These are phyloP conservation scores for Penicillium chermesinum DNA, from an alignment of 495 filamentous ascomycete genomes.

Conservation along the genomic window DNA sequence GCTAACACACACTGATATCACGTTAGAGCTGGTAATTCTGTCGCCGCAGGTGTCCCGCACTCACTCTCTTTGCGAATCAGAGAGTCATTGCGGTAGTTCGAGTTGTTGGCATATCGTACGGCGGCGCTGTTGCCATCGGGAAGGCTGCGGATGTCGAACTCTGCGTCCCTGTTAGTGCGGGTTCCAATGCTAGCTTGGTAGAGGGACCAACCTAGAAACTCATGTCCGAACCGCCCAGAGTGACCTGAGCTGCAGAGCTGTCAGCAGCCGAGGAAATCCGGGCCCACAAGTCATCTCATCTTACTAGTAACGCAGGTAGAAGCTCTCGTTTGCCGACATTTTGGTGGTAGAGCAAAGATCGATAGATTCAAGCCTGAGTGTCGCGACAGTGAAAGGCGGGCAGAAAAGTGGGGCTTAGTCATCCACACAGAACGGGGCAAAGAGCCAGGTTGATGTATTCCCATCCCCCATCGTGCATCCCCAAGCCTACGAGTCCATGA, in stretches of 20 bases:
- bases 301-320: slow-evolving; percentile 98
- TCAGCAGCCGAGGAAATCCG: slow-evolving; percentile 48
- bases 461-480: slow-evolving; percentile 25
- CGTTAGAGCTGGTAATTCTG: background rate
- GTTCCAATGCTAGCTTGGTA: background rate
- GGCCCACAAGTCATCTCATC: slow-evolving; percentile 24
- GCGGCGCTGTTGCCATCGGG: slow-evolving; percentile 93
- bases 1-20: slow-evolving; percentile 82
- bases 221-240: slow-evolving; percentile 95
- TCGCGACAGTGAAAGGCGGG: slow-evolving; percentile 7
- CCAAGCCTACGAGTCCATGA: slow-evolving; percentile 34
- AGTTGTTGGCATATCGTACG: slow-evolving; percentile 98
- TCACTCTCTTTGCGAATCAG: slow-evolving; percentile 98
- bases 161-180: slow-evolving; percentile 47
- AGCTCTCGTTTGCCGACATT: slow-evolving; percentile 67
- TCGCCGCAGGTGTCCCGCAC: slow-evolving; percentile 22
- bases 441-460: slow-evolving; percentile 39
- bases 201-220: slow-evolving; percentile 75
- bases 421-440: slow-evolving; percentile 48
- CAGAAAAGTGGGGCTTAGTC: slow-evolving; percentile 41
- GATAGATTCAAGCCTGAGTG: slow-evolving; percentile 8
- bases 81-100: slow-evolving; percentile 98
- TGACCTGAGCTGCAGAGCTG: slow-evolving; percentile 76
- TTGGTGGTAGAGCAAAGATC: slow-evolving; percentile 7
- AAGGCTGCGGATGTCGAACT: slow-evolving; percentile 93